Evolutionary conservation across 78 protist species (phyloP), one percentile per base, ranked within the genome.

Genomic region (Chrysochromulina tobinii): DNA sequence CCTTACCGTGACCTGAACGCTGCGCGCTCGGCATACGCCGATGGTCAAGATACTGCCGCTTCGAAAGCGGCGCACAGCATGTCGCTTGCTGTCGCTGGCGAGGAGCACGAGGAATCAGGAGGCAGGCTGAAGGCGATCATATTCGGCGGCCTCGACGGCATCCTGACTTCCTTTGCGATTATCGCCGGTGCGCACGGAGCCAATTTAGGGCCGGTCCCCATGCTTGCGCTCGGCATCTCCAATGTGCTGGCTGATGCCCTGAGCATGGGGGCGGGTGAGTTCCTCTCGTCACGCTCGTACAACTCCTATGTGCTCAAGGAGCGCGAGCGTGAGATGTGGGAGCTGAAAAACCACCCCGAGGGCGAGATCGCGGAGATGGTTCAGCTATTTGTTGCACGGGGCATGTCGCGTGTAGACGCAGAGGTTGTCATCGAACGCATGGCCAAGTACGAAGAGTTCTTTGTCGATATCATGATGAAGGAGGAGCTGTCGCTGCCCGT

Each of bases 191-290:
- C 87, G 18, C 64, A 21, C 64, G 87, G 87, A 12, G 87, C 27
- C 23, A 18, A 75, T 57, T 2, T 75, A 1, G 14, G 27, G n/a
- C 15, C 83, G 23, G 18, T 15, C 57, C 58, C 64, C 20, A 6
- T 79, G 7, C 38, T 79, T 0, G 87, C 64, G 64, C 51, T 79
- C 23, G 87, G 87, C 9, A 23, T 79, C 20, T 79, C 87, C 4
- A 79, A 79, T 23, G 87, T 79, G 87, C 87, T 79, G 8, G 87
- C 87, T 0, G 87, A 79, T 17, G 87, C 87, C 11, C 87, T 79
- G 23, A 3, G 53, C 14, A 79, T 79, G 87, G 61, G 83, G n/a
- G 87, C n/a, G 27, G 87, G 87, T 51, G 87, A 79, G 87, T 79
- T 3, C 48, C 48, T 79, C 50, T 54, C 64, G 17, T 23, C 87